A percentile compares a stretch with the other conserved stretches of the same genome.
Conservation (phyloP, 2,329 filamentous ascomycete species). For the Pyrenochaeta sp. region DNA sequence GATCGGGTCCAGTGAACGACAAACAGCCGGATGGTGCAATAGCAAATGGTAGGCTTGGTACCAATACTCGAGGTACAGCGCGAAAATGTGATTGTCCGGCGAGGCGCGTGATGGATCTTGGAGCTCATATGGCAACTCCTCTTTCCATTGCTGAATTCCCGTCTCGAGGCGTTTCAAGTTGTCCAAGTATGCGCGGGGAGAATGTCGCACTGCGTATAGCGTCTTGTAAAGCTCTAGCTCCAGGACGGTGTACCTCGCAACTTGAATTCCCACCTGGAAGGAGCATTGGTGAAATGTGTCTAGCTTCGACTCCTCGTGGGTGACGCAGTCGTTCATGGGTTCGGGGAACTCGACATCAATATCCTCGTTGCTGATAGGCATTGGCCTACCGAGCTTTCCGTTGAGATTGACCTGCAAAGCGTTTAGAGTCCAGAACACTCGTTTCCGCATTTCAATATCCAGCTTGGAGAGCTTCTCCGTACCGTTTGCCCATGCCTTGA, state of each 20-base stretch:
- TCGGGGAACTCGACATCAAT: conserved; percentile 81
- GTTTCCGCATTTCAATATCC: conserved; percentile 77
- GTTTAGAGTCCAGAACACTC: conserved; percentile 78
- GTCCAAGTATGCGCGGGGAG: conserved; percentile 68
- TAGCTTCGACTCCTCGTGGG: conserved; percentile 61
- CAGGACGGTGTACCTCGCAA: conserved; percentile 70
- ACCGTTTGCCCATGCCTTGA: conserved; percentile 63
- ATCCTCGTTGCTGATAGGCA: conserved; percentile 76
- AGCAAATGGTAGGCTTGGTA: conserved; percentile 59
- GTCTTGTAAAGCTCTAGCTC: conserved; percentile 77
- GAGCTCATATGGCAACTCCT: conserved; percentile 69
- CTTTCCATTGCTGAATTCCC: conserved; percentile 68
- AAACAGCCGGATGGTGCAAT: conserved; percentile 62
- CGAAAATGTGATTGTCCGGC: conserved; percentile 57
- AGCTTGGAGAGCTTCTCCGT: conserved; percentile 59
- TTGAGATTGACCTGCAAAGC: conserved; percentile 72
- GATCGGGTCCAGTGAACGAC: conserved; percentile 61
- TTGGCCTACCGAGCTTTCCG: conserved; percentile 78
- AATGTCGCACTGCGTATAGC: conserved; percentile 74
- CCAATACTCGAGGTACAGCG: conserved; percentile 58
- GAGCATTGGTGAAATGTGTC: conserved; percentile 64
- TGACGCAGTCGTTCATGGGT: conserved; percentile 72
- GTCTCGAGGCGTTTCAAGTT: conserved; percentile 71
- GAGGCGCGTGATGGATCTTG: conserved; percentile 55
- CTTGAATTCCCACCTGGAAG: conserved; percentile 71